These are phyloP conservation scores for Fusarium austroafricanum DNA, from an alignment of 2,329 filamentous ascomycete genomes.

Conservation along the genomic window DNA sequence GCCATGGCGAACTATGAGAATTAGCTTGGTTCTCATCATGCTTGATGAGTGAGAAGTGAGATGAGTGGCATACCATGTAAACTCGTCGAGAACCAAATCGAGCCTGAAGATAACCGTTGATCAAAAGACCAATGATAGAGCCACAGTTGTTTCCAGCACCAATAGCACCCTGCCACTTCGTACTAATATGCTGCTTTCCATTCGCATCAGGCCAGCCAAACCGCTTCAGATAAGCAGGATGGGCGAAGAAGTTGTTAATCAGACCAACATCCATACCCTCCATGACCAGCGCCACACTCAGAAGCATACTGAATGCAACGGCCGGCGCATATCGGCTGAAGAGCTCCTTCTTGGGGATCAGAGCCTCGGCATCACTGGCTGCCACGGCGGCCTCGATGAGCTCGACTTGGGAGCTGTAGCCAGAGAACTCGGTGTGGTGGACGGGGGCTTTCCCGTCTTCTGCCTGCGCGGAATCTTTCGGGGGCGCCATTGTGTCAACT, in stretches of 20 bases:
- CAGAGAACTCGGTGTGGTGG: conserved; percentile 43
- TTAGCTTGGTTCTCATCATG: too few relatives aligned
- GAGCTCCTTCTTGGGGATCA: conserved; percentile 48
- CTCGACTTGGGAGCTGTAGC: conserved; percentile 42
- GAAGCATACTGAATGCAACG: conserved; percentile 45
- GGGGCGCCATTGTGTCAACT: conserved; percentile 21
- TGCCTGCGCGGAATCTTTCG: conserved; percentile 20
- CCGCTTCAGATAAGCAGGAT: conserved; percentile 57
- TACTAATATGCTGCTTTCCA: conserved; percentile 55
- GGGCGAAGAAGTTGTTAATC: conserved; percentile 57
- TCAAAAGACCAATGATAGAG: conserved; percentile 61
- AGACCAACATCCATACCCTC: conserved; percentile 56
- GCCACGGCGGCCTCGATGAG: conserved; percentile 51
- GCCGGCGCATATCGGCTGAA: conserved; percentile 48
- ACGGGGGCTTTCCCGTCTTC: conserved; percentile 31
- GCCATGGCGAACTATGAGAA: conserved; percentile 49
- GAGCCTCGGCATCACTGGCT: conserved; percentile 46
- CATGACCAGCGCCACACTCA: conserved; percentile 53
- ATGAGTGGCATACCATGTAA: conserved; percentile 54
- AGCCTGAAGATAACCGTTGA: conserved; percentile 62
- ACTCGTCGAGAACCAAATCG: conserved; percentile 59
- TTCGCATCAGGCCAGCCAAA: conserved; percentile 52
- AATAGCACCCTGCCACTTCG: conserved; percentile 62
- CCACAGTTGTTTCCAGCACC: conserved; percentile 60
- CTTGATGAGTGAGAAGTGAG: neutral